A percentile compares a stretch with the other conserved stretches of the same genome.
Evolutionary conservation across 2,329 filamentous ascomycete species (phyloP).

Genomic region (Helminthosporium solani): DNA sequence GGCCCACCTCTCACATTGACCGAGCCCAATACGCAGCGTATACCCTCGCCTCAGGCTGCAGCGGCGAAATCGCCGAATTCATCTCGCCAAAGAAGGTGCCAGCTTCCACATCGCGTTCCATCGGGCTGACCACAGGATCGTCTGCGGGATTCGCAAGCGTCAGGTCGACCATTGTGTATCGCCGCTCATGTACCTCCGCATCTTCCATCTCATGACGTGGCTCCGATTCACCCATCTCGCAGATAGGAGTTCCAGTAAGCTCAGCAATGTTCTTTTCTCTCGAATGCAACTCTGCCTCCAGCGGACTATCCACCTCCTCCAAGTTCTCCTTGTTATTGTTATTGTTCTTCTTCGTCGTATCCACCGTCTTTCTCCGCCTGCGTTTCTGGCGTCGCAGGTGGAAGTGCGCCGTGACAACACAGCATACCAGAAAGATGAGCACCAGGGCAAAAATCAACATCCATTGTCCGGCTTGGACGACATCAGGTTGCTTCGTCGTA

Average conservation of each 20-base stretch:
- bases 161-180: constrained; percentile 6
- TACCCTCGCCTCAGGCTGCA: constrained; percentile 6
- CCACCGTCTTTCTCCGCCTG: constrained; percentile 3
- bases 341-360: constrained; percentile 6
- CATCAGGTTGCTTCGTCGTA: constrained; percentile 5
- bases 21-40: constrained; percentile 8
- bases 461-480: constrained; percentile 17
- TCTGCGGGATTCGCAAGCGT: constrained; percentile 3
- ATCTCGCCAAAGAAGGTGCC: constrained; percentile 8
- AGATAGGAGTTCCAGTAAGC: constrained; percentile 14
- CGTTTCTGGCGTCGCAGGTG: constrained; percentile 12
- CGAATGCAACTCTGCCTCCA: constrained; percentile 12
- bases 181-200: constrained; percentile 12
- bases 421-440: constrained; percentile 18
- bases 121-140: constrained; percentile 7
- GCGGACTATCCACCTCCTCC: not conserved
- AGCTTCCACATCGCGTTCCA: constrained; percentile 6
- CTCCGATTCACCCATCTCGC: constrained; percentile 19
- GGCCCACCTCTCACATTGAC: not conserved
- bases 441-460: constrained; percentile 22
- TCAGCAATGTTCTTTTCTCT: constrained; percentile 16
- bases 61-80: not conserved
- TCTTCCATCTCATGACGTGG: constrained; percentile 21
- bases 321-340: not conserved
- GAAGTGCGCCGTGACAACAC: constrained; percentile 13